Base-by-base conservation (phyloP, 495 filamentous ascomycete genomes). In the Talaromyces adpressus region DNA sequence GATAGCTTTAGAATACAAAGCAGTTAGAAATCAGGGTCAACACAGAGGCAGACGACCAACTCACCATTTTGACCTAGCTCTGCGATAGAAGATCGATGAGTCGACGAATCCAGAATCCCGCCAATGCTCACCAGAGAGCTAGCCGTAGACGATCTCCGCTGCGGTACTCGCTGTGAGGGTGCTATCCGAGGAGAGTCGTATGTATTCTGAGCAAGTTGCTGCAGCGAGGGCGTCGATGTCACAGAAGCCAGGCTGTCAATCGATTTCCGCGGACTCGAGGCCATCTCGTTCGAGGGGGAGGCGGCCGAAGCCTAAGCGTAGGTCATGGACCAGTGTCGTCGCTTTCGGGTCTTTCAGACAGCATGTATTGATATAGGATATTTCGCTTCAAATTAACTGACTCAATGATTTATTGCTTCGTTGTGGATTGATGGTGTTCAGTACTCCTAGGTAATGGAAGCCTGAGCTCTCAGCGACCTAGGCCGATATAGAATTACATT, bases 111-210 rank as follows among this genome's bases (percentile, higher is more conserved):
- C 64, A 97, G 74, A 45, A 88, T 81, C 27, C 88, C 88, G 23
- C 89, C 88, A 64, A 91, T 83, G 58, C 93, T 96, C 68, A 84
- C 84, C 67, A 93, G 84, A 27, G 93, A 96, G 81, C 92, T 95
- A 34, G 93, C 89, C 4, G 86, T 90, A 20, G 93, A 98, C 59
- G 86, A 90, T 76, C 92, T 80, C 68, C 92, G 82, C 69, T 79
- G 74, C 69, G 77, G 75, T 68, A 77, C 79, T 64, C 78, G 68
- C 47, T 78, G 77, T 67, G 67, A 66, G 63, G 73, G 71, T 66
- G 71, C 74, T 36, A 71, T 75, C 11, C 77, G 76, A 23, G 80
- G 72, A 34, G 77, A 78, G 39, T 81, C 77, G 49, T 77, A 60
- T 62, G 75, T 75, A 23, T 67, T 82, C 56, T 87, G 84, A 25